Conservation (phyloP, 345 rosid species). For the Geranium brycei region DNA sequence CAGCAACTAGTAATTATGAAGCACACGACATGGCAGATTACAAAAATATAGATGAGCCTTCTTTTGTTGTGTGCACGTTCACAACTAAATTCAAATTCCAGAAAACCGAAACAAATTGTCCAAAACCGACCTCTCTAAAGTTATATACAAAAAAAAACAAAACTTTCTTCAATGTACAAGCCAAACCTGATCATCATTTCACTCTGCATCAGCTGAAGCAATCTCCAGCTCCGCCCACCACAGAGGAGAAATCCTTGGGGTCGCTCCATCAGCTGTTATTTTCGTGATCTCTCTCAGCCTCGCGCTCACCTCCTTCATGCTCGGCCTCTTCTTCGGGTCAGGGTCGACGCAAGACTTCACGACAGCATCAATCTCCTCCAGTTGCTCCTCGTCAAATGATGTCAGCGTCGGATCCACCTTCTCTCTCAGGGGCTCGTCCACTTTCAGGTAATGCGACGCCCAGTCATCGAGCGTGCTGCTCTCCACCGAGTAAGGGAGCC, state of each 20-base stretch:
- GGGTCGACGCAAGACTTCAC: conserved; percentile 48
- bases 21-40: too few relatives aligned
- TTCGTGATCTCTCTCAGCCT: conserved; percentile 49
- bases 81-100: too few relatives aligned
- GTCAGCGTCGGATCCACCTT: conserved; percentile 66
- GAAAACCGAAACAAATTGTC: too few relatives aligned
- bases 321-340: conserved; percentile 44
- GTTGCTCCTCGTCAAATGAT: conserved; percentile 38
- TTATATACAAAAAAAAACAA: too few relatives aligned
- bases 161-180: background rate
- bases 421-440: conserved; percentile 21
- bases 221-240: conserved; percentile 99
- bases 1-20: too few relatives aligned
- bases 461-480: conserved; percentile 35
- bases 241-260: conserved; percentile 70
- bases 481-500: conserved; percentile 38
- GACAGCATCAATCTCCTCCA: conserved; percentile 40
- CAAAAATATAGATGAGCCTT: too few relatives aligned
- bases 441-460: conserved; percentile 39
- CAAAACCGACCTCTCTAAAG: too few relatives aligned
- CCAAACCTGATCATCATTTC: conserved; percentile 1
- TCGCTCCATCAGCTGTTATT: conserved; percentile 41
- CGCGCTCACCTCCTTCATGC: conserved; percentile 40
- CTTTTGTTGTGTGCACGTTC: too few relatives aligned
- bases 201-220: conserved; percentile 40